phyloP scores from a whole-genome alignment of 1,139 yeast genomes.

The Taphrina communis region DNA sequence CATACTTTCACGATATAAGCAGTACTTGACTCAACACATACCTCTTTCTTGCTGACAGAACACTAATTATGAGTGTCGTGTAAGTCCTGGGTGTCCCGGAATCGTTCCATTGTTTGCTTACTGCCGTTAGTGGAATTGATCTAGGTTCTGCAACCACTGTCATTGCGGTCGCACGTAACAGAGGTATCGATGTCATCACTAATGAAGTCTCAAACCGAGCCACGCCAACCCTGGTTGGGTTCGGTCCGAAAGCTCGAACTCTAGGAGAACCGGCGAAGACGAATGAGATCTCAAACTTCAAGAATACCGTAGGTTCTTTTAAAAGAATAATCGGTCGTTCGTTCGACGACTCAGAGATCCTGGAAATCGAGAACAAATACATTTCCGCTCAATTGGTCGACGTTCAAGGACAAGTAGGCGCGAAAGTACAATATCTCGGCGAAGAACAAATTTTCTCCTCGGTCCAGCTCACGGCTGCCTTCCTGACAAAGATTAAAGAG shows the following conservation, averaged over 20 bases:
- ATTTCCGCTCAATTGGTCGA: constrained; percentile 70
- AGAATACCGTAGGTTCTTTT: constrained; percentile 92
- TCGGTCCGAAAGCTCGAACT: constrained; percentile 84
- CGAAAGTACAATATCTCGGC: constrained; percentile 83
- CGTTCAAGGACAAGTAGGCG: constrained; percentile 71
- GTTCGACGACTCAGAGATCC: constrained; percentile 75
- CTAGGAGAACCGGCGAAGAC: constrained; percentile 96
- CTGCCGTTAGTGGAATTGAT: constrained; percentile 71
- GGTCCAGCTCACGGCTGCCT: constrained; percentile 93
- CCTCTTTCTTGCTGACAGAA: background rate
- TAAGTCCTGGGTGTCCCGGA: background rate
- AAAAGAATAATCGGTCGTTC: constrained; percentile 88
- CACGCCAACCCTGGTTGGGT: constrained; percentile 93
- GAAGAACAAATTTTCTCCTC: constrained; percentile 80
- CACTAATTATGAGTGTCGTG: constrained; percentile 22
- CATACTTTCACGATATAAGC: background rate
- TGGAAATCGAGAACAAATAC: constrained; percentile 70
- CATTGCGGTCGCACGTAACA: constrained; percentile 95
- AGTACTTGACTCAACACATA: background rate
- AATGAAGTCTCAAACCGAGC: constrained; percentile 98
- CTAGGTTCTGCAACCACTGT: constrained; percentile 94
- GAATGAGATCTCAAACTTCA: constrained; percentile 93
- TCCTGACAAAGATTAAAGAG: constrained; percentile 84
- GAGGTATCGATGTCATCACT: constrained; percentile 97
- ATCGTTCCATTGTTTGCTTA: too few species aligned